Percentiles rank a stretch among this genome's conserved stretches.
phyloP scores from a whole-genome alignment of 768 basidiomycete species.

The Amanita jacksonii region DNA sequence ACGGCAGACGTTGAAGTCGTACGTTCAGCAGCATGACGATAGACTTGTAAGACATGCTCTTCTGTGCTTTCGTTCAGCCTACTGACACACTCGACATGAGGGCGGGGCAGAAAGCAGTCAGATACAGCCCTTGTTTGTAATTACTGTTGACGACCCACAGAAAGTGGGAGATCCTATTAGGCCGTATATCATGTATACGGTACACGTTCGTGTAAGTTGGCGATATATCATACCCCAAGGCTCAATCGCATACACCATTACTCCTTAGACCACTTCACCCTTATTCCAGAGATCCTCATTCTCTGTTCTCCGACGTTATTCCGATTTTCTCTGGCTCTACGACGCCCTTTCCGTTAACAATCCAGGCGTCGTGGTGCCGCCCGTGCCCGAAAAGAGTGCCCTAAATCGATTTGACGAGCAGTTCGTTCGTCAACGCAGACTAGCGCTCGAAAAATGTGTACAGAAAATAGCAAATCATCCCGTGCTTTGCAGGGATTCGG shows the following conservation, averaged over 20 bases:
- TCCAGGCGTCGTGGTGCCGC: slow-evolving; percentile 94
- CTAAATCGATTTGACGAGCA: slow-evolving; percentile 90
- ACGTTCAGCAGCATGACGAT: slow-evolving; percentile 19
- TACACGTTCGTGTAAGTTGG: slow-evolving; percentile 67
- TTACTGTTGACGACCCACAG: slow-evolving; percentile 95
- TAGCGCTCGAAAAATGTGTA: slow-evolving; percentile 82
- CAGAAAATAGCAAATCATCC: slow-evolving; percentile 93
- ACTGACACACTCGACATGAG: neutral
- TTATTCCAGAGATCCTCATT: slow-evolving; percentile 76
- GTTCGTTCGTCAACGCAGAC: slow-evolving; percentile 80
- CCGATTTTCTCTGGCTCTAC: slow-evolving; percentile 96
- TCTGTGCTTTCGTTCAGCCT: neutral
- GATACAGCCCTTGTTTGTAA: slow-evolving; percentile 68
- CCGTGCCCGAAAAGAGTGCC: slow-evolving; percentile 90
- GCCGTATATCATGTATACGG: slow-evolving; percentile 93
- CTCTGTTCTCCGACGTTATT: slow-evolving; percentile 94
- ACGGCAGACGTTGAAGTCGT: slow-evolving; percentile 32
- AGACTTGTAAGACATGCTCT: slow-evolving; percentile 18
- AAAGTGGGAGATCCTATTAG: slow-evolving; percentile 95
- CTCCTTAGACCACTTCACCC: slow-evolving; percentile 69
- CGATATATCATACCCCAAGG: neutral
- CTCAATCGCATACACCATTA: slow-evolving; percentile 3
- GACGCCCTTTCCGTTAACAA: slow-evolving; percentile 84
- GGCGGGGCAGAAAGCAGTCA: slow-evolving; percentile 25
- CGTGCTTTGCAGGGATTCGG: slow-evolving; percentile 77